Conservation (phyloP, 352 stramenopile genomes). For the Globisporangium radiosum region DNA sequence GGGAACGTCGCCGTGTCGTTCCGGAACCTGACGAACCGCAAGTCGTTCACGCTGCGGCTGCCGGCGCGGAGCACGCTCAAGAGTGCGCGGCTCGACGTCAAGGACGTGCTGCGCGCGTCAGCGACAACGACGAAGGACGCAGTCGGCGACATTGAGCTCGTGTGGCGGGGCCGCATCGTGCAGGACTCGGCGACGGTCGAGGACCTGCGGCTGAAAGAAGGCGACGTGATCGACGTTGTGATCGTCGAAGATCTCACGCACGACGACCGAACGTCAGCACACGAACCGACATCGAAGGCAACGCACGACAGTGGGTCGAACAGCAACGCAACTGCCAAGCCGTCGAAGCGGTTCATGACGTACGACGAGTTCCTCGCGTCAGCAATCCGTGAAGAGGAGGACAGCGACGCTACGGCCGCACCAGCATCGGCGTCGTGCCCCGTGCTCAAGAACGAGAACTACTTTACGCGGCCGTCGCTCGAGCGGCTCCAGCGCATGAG, state of each 20-base stretch:
- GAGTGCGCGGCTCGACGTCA: conserved; percentile 49
- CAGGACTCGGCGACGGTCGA: conserved; percentile 36
- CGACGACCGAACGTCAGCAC: conserved; percentile 24
- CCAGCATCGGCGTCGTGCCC: conserved; percentile 39
- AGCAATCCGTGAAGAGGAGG: conserved; percentile 40
- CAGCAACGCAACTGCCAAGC: conserved; percentile 15
- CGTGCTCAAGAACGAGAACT: conserved; percentile 64
- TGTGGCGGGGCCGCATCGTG: conserved; percentile 56
- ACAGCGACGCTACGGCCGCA: conserved; percentile 19
- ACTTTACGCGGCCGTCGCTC: conserved; percentile 73
- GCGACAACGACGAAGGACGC: conserved; percentile 25
- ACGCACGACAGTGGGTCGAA: conserved; percentile 17
- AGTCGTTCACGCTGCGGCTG: conserved; percentile 54
- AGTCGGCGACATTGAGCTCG: conserved; percentile 53
- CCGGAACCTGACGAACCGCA: conserved; percentile 63
- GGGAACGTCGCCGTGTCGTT: conserved; percentile 56
- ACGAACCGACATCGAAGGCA: conserved; percentile 18
- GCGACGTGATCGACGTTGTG: conserved; percentile 59
- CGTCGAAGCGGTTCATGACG: conserved; percentile 65
- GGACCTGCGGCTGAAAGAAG: conserved; percentile 52
- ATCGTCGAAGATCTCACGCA: conserved; percentile 50
- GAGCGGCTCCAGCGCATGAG: conserved; percentile 65
- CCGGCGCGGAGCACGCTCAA: conserved; percentile 46
- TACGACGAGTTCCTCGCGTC: conserved; percentile 77
- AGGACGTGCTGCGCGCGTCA: conserved; percentile 45